These are phyloP conservation scores for Mallotus nudiflorus DNA, from an alignment of 345 rosid genomes.

Conservation along the genomic window DNA sequence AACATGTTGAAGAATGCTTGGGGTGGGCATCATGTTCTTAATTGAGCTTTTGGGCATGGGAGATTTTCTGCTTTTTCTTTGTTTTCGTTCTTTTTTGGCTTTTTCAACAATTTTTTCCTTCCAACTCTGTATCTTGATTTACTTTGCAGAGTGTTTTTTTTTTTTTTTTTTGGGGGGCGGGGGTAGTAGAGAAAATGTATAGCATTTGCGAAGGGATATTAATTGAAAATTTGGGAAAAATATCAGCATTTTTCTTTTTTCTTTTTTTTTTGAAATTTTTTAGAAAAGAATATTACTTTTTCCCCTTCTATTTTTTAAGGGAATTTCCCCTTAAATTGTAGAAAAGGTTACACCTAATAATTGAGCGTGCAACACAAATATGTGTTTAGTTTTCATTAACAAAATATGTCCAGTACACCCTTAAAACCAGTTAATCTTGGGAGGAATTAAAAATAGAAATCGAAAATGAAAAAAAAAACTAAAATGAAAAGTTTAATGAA, in stretches of 20 bases:
- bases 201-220: not conserved
- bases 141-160: too few relatives aligned
- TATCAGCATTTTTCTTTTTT: not conserved
- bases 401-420: too few relatives aligned
- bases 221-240: not conserved
- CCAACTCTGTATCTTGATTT: constrained; percentile 33
- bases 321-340: too few relatives aligned
- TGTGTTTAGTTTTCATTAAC: too few relatives aligned
- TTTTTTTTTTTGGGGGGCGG: not conserved
- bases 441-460: too few relatives aligned
- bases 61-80: not conserved
- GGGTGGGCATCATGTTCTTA: constrained; percentile 1
- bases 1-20: constrained; percentile 9
- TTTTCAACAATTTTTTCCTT: constrained; percentile 19
- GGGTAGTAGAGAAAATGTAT: not conserved
- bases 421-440: too few relatives aligned
- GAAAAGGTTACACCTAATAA: too few relatives aligned
- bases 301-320: too few relatives aligned
- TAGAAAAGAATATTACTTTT: too few relatives aligned
- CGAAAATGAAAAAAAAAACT: too few relatives aligned
- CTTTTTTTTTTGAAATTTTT: not conserved
- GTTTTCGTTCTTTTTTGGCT: not conserved
- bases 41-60: constrained; percentile 19
- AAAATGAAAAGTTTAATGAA: too few relatives aligned
- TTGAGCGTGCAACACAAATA: too few relatives aligned